Conservation (phyloP, 2,329 filamentous ascomycete genomes). For the Pseudogymnoascus sp. region DNA sequence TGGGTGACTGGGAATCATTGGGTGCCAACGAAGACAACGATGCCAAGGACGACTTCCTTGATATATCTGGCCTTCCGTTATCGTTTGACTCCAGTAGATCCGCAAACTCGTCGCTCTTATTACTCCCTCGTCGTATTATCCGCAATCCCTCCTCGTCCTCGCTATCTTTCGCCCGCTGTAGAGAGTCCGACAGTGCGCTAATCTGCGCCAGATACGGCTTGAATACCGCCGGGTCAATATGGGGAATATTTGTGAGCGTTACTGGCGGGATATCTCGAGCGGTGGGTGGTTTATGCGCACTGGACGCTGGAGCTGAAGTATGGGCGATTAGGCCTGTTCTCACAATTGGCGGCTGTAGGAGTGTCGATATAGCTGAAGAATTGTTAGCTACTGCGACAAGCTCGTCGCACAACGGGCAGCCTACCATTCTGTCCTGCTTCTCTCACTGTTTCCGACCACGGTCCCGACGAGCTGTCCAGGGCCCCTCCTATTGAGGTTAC, state of each 20-base stretch:
- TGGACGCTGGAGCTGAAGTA: conserved; percentile 61
- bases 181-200: conserved; percentile 79
- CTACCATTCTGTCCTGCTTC: conserved; percentile 82
- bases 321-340: conserved; percentile 81
- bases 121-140: conserved; percentile 27
- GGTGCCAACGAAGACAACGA: conserved; percentile 35
- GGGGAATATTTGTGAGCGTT: conserved; percentile 78
- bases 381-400: conserved; percentile 17
- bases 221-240: conserved; percentile 74
- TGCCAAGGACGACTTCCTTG: conserved; percentile 36
- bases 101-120: conserved; percentile 34
- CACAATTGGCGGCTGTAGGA: conserved; percentile 86
- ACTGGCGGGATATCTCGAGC: conserved; percentile 89
- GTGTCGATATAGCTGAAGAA: conserved; percentile 72
- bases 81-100: conserved; percentile 33
- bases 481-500: conserved; percentile 81
- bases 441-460: conserved; percentile 51
- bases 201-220: conserved; percentile 79
- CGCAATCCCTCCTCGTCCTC: conserved; percentile 54
- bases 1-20: conserved; percentile 31
- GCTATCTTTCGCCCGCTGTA: conserved; percentile 75
- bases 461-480: conserved; percentile 61
- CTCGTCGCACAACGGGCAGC: conserved; percentile 20
- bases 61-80: conserved; percentile 25
- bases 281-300: conserved; percentile 74